Evolutionary conservation across 2,329 filamentous ascomycete genomes (phyloP).

Genomic region (Ceratocystis ficicola): DNA sequence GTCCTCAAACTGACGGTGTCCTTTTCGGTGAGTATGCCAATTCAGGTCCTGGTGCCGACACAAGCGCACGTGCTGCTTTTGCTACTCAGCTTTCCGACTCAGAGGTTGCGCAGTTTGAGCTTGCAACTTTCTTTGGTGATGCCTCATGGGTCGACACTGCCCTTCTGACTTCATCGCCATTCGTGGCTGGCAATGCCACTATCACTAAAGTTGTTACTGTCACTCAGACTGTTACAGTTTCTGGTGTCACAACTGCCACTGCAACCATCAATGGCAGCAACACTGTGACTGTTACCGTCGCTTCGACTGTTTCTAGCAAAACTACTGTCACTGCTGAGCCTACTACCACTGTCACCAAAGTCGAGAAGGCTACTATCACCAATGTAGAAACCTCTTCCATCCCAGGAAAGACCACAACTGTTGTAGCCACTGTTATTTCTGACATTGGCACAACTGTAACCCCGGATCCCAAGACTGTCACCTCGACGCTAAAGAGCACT

Average conservation of each 20-base stretch:
- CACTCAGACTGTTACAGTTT: neutral
- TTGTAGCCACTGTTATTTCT: neutral
- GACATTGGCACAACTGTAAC: constrained; percentile 8
- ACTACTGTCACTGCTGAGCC: neutral
- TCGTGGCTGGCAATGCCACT: constrained; percentile 12
- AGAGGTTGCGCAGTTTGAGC: constrained; percentile 11
- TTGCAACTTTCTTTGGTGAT: constrained; percentile 11
- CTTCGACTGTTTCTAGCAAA: constrained; percentile 3
- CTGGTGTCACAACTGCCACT: neutral
- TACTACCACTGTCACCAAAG: constrained; percentile 1
- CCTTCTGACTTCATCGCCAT: constrained; percentile 11
- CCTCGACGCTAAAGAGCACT: constrained; percentile 8
- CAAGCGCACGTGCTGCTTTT: constrained; percentile 39
- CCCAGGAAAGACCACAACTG: constrained; percentile 11
- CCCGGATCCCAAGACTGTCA: neutral
- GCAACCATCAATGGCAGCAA: neutral
- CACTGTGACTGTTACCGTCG: neutral
- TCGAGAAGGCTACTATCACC: constrained; percentile 8
- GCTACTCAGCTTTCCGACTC: constrained; percentile 28
- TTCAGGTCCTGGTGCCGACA: constrained; percentile 41
- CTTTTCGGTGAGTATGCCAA: constrained; percentile 49
- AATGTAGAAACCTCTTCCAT: neutral
- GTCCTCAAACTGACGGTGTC: constrained; percentile 40
- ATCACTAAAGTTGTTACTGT: constrained; percentile 5
- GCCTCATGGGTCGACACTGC: constrained; percentile 11